Evolutionary conservation across 805 yeast genomes (phyloP).

Genomic region (Sugiyamaella qingdaonensis): DNA sequence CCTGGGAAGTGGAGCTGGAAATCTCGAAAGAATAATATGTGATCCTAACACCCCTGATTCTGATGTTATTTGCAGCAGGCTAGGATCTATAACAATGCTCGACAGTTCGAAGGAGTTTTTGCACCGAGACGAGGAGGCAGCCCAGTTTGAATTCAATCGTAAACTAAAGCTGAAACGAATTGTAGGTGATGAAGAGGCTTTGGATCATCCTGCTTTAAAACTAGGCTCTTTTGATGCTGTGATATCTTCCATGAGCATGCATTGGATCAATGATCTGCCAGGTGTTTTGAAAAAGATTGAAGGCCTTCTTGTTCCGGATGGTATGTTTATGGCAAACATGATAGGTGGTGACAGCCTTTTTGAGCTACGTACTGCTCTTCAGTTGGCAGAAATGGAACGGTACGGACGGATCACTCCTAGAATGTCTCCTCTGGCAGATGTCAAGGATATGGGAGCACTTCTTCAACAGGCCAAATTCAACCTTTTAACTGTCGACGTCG

Average conservation of each 20-base stretch:
- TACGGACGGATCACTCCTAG: slow-evolving; percentile 77
- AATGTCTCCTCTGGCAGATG: slow-evolving; percentile 73
- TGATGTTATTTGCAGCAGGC: slow-evolving; percentile 46
- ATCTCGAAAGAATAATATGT: slow-evolving; percentile 42
- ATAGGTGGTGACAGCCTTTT: slow-evolving; percentile 83
- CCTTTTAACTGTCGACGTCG: slow-evolving; percentile 78
- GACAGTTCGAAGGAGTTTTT: slow-evolving; percentile 58
- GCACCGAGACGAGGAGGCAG: slow-evolving; percentile 45
- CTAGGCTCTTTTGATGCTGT: slow-evolving; percentile 60
- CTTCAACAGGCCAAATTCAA: slow-evolving; percentile 74
- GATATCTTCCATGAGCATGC: slow-evolving; percentile 65
- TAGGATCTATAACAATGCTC: slow-evolving; percentile 56
- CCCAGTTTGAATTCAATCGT: slow-evolving; percentile 37
- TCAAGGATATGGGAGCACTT: slow-evolving; percentile 69
- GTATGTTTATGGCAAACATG: slow-evolving; percentile 75
- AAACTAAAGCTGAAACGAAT: slow-evolving; percentile 46
- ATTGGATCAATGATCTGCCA: slow-evolving; percentile 88
- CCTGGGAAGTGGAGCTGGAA: slow-evolving; percentile 71
- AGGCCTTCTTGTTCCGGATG: slow-evolving; percentile 66
- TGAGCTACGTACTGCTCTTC: slow-evolving; percentile 74
- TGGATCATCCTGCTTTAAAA: slow-evolving; percentile 41
- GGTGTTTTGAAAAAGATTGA: slow-evolving; percentile 53
- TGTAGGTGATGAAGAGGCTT: slow-evolving; percentile 64
- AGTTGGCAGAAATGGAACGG: slow-evolving; percentile 77
- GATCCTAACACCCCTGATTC: slow-evolving; percentile 48